Evolutionary conservation across 148 eudicot genomes (phyloP), one percentile per base, ranked within the genome.

Genomic region (Tetragonia tetragonoides): DNA sequence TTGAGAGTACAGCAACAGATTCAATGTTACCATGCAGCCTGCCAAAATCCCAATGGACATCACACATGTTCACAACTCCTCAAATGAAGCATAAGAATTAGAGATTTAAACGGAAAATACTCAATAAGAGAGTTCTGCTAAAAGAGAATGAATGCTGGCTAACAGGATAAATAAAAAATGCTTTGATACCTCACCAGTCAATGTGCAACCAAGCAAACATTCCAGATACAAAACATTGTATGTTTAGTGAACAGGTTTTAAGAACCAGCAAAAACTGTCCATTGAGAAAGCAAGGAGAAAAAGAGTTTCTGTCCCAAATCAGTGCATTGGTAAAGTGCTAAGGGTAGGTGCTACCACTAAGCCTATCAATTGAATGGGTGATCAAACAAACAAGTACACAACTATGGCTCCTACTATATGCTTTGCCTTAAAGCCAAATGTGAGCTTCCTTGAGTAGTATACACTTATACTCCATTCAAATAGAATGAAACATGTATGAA

Each of bases 1-100:
- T 70, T 44, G 90, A 84, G 57, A 95, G 81, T 61, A 91, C 87
- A 46, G 88, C 92, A 82, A 95, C 81, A 49, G 97, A 87, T 82
- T 93, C 95, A 77, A 95, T 87, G 84, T 93, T 93, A 67, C 97
- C 99, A 83, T 95, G 99, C 90, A 95, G 84, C 92, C 99, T 95
- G 83, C 70, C 47, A 66, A 64, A 77, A 70, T 34, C 40, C 34
- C 69, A 46, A 67, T 66, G 56, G 54, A 7, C 61, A 64, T 23
- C 70, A 49, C 16, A 75, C 3, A 20, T 39, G 23, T 20, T 23
- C n/a, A 71, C 20, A 54, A 40, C 51, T 53, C 21, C 62, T 11
- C 24, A 37, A 39, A 39, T 17, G 17, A 42, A 59, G 24, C 53
- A 40, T 57, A 49, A 11, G 20, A 5, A 74, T 10, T 17, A 60